Evolutionary conservation across 176 grass and related monocot species (phyloP), one percentile per base, ranked within the genome.

Genomic region (Eremochloa ophiuroides): DNA sequence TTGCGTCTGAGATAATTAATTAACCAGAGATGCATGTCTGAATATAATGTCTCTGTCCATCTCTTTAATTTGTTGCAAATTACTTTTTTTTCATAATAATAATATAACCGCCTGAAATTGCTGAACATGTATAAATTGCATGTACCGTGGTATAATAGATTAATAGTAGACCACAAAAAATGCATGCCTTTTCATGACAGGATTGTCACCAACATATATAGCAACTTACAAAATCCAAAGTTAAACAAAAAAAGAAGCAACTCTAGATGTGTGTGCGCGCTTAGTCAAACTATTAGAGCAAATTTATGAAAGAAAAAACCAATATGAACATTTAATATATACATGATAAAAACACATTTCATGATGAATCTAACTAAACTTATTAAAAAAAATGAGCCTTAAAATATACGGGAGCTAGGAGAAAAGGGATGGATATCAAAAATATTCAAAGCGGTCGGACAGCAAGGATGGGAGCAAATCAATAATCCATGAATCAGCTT

Each of bases 401-500:
- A 50, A 50, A 50, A 53, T 22, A 53, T 56, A n/a, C 2, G 53
- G n/a, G 50, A 25, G 20, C 48, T 7, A 51, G 18, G 53, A 58
- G 22, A 58, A 58, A 58, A 25, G n/a, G 20, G 25, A 25, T 58
- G 55, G 55, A 26, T 58, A 25, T 6, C 28, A 62, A 31, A 42
- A 48, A 64, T 28, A 27, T 28, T 3, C 42, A 64, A 74, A 83
- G 81, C 26, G 13, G 25, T 23, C 71, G 38, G 46, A 23, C 62
- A 75, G 23, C 60, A 25, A 50, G 11, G 27, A 46, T 30, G 1
- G 22, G 76, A 28, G 78, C 71, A 76, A 67, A 84, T 76, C 81
- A 67, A 67, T 42, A 67, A 67, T 42, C 81, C 61, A 66, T 34
- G 44, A 28, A 76, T 74, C 33, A 76, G 20, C 62, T 76, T 67